Evolutionary conservation across 2,329 filamentous ascomycete genomes (phyloP).

Genomic region (Xylariaceae sp.): DNA sequence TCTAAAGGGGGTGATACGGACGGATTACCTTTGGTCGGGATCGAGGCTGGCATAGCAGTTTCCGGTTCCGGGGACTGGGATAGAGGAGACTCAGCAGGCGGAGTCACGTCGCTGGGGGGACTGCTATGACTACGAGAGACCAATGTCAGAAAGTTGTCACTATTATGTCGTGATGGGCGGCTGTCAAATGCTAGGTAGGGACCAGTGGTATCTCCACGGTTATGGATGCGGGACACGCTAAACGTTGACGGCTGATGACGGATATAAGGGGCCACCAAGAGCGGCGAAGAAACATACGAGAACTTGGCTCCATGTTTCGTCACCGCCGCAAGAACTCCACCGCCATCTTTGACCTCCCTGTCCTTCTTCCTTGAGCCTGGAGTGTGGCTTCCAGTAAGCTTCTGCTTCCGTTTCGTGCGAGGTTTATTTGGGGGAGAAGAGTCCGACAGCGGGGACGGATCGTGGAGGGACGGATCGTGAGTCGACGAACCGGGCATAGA

Average conservation of each 20-base stretch:
- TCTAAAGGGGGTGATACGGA: conserved; percentile 30
- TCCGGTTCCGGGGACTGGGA: conserved; percentile 32
- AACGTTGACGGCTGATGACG: conserved; percentile 6
- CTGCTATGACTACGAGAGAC: conserved; percentile 20
- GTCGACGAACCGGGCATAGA: conserved; percentile 37
- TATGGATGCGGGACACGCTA: neutral
- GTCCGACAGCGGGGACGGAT: conserved; percentile 28
- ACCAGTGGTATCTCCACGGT: conserved; percentile 25
- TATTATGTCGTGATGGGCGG: neutral
- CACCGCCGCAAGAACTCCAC: conserved; percentile 36
- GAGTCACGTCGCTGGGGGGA: conserved; percentile 24
- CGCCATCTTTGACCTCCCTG: conserved; percentile 35
- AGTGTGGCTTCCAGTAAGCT: conserved; percentile 31
- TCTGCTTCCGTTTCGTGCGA: conserved; percentile 31
- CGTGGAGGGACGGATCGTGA: conserved; percentile 32
- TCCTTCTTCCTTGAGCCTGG: conserved; percentile 37
- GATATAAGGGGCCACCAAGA: conserved; percentile 5
- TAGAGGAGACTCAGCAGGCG: conserved; percentile 28
- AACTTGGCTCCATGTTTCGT: conserved; percentile 36
- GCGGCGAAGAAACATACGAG: conserved; percentile 26
- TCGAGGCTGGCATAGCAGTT: conserved; percentile 30
- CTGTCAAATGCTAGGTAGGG: neutral
- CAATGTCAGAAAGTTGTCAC: conserved; percentile 16
- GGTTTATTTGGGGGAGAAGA: conserved; percentile 29
- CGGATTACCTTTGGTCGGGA: conserved; percentile 29